Percentiles rank a stretch among this genome's conserved stretches.
Evolutionary conservation across 78 protist genomes (phyloP).

Genomic region (Dictyostelium intermedium): DNA sequence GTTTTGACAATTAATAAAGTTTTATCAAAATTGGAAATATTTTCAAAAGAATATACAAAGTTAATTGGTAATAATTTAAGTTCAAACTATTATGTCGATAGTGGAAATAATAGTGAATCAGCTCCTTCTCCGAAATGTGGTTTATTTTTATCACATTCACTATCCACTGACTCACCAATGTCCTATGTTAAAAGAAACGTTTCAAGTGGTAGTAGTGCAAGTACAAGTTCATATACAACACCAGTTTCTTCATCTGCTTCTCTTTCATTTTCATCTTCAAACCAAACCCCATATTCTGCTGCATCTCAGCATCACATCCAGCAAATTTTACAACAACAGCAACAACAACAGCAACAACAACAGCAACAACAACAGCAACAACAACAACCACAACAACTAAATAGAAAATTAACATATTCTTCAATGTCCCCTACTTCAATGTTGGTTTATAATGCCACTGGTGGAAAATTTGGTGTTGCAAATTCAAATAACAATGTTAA

Average conservation of each 20-base stretch:
- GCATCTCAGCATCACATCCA: neutral
- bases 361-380: neutral
- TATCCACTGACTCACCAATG: neutral
- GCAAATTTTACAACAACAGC: neutral
- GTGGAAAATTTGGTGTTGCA: neutral
- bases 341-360: neutral
- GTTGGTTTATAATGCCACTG: neutral
- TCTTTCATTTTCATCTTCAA: neutral
- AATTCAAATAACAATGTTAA: neutral
- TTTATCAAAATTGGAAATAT: neutral
- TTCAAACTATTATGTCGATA: neutral
- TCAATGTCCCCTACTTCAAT: neutral
- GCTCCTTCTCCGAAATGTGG: neutral
- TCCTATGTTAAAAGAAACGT: neutral
- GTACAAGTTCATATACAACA: neutral
- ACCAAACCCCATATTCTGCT: neutral
- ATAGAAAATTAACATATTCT: neutral
- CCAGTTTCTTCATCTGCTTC: neutral
- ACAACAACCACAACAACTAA: neutral
- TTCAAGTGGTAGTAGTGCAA: neutral
- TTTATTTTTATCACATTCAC: neutral
- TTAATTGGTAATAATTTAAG: neutral
- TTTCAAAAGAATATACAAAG: conserved; percentile 1
- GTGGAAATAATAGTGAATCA: neutral
- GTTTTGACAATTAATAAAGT: neutral